Conservation (phyloP, 306 rosid species). For the Dryas drummondii region DNA sequence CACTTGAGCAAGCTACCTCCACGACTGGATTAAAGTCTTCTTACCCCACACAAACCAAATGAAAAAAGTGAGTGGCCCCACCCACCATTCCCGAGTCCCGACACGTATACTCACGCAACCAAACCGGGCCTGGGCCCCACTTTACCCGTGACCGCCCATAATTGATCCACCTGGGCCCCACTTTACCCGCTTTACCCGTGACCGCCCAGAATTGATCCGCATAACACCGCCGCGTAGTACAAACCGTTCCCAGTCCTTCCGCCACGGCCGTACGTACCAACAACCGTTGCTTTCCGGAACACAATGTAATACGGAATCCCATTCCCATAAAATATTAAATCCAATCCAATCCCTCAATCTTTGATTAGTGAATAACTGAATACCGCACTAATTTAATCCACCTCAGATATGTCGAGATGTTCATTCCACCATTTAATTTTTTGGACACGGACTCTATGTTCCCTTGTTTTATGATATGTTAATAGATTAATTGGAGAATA, state of each 20-base stretch:
- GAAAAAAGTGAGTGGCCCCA: not conserved
- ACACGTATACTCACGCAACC: not conserved
- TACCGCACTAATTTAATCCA: not conserved
- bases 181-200: too few species aligned
- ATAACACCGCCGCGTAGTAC: not conserved
- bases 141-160: too few species aligned
- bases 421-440: conserved; percentile 31
- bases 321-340: not conserved
- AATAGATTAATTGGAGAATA: too few species aligned
- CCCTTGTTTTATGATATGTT: too few species aligned
- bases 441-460: too few species aligned
- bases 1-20: too few species aligned
- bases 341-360: not conserved
- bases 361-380: not conserved
- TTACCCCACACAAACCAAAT: not conserved
- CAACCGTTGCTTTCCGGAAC: not conserved
- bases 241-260: conserved; percentile 9
- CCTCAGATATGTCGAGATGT: not conserved
- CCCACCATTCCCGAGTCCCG: too few species aligned
- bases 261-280: conserved; percentile 23
- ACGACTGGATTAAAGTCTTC: not conserved
- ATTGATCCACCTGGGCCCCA: too few species aligned
- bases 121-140: not conserved
- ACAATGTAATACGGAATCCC: not conserved
- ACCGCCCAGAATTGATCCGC: not conserved